Conservation (phyloP, 208 protist genomes). For the Acanthamoeba culbertsoni region DNA sequence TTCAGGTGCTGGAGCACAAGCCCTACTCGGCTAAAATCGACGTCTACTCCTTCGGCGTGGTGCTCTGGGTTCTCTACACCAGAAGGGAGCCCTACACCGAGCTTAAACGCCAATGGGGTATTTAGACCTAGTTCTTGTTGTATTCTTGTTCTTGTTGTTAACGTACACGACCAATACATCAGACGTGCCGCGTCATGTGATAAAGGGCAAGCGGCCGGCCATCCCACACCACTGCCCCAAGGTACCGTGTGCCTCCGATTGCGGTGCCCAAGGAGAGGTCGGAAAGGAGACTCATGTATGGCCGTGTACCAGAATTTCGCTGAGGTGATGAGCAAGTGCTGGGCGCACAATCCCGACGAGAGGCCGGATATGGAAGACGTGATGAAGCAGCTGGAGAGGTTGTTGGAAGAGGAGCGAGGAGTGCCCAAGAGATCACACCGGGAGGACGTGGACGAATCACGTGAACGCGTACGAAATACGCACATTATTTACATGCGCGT, state of each 20-base stretch:
- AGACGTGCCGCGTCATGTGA: conserved; percentile 44
- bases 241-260: too few relatives aligned
- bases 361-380: not conserved
- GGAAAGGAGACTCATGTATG: not conserved
- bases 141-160: not conserved
- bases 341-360: not conserved
- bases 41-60: conserved; percentile 34
- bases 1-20: conserved; percentile 18
- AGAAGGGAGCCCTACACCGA: conserved; percentile 49
- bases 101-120: conserved; percentile 53
- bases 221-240: conserved; percentile 54
- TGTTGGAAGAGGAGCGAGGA: not conserved
- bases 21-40: conserved; percentile 50
- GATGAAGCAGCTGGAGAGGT: not conserved
- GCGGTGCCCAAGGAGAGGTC: too few relatives aligned
- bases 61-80: conserved; percentile 48
- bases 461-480: not conserved
- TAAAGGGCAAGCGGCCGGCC: conserved; percentile 24
- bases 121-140: not conserved
- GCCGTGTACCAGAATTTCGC: not conserved
- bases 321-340: not conserved
- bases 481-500: too few relatives aligned
- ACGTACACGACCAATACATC: not conserved
- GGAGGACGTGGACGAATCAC: not conserved
- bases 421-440: not conserved